Conservation (phyloP, 2,329 filamentous ascomycete genomes). For the Pseudogymnoascus sp. region DNA sequence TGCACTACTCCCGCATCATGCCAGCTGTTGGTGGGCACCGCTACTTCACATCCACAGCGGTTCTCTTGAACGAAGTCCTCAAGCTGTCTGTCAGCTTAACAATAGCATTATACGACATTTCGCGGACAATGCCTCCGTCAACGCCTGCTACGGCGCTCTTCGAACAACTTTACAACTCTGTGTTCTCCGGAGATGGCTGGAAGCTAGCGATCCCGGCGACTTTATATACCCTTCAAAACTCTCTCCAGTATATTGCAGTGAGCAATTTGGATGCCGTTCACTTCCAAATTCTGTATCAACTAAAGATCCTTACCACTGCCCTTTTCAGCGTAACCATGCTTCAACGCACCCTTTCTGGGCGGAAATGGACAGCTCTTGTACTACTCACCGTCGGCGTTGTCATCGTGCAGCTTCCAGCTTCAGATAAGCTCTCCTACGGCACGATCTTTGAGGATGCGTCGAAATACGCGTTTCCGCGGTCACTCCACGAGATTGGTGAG, state of each 20-base stretch:
- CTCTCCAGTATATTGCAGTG: conserved; percentile 85
- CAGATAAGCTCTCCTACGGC: conserved; percentile 47
- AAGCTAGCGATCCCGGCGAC: conserved; percentile 83
- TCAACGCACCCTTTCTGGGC: conserved; percentile 56
- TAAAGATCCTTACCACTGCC: conserved; percentile 87
- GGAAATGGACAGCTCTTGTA: conserved; percentile 73
- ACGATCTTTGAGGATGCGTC: conserved; percentile 49
- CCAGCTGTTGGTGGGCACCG: conserved; percentile 72
- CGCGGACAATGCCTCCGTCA: conserved; percentile 64
- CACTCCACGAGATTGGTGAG: conserved; percentile 66
- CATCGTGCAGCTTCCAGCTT: conserved; percentile 70
- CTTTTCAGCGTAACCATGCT: conserved; percentile 77
- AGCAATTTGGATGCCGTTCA: conserved; percentile 87
- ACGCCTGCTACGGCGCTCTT: conserved; percentile 74
- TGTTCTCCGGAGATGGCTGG: conserved; percentile 89
- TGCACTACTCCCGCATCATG: conserved; percentile 95
- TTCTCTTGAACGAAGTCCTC: conserved; percentile 86
- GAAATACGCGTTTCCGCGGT: conserved; percentile 62
- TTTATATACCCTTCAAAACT: conserved; percentile 86
- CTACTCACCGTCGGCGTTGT: conserved; percentile 74
- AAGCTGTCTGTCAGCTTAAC: conserved; percentile 82
- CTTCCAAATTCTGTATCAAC: conserved; percentile 87
- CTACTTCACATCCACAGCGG: conserved; percentile 88
- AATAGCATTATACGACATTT: conserved; percentile 81
- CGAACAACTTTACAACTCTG: conserved; percentile 65